Conservation (phyloP, 1,284 basidiomycete species). For the Ustilago lituana region DNA sequence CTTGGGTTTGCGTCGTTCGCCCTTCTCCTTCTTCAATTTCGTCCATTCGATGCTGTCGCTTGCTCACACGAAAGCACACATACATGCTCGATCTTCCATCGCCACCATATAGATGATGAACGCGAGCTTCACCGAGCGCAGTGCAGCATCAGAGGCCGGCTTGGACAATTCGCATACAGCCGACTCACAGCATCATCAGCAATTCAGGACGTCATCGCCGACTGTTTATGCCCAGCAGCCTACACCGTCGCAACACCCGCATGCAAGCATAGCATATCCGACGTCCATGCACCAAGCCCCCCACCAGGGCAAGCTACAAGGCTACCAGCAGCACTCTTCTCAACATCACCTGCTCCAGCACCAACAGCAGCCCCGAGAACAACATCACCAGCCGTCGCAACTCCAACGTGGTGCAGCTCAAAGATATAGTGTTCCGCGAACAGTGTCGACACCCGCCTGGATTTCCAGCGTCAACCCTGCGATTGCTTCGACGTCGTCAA, state of each 20-base stretch:
- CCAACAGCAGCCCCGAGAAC: slow-evolving; percentile 10
- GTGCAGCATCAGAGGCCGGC: slow-evolving; percentile 8
- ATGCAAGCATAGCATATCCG: neutral
- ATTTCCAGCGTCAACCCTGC: slow-evolving; percentile 10
- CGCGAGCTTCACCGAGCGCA: slow-evolving; percentile 12
- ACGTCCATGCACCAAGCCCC: slow-evolving; percentile 18
- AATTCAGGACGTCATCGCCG: neutral
- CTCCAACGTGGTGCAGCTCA: slow-evolving; percentile 1
- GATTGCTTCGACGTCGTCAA: slow-evolving; percentile 4
- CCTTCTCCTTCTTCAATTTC: neutral
- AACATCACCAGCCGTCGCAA: neutral
- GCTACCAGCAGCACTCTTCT: neutral
- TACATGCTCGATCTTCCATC: slow-evolving; percentile 2
- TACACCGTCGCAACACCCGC: neutral
- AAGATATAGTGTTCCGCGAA: slow-evolving; percentile 21
- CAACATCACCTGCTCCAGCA: slow-evolving; percentile 7
- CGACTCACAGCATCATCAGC: neutral
- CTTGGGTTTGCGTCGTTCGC: neutral
- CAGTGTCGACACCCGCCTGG: slow-evolving; percentile 21
- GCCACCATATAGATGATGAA: slow-evolving; percentile 23
- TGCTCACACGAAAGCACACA: neutral
- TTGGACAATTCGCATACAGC: neutral
- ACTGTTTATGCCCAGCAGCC: neutral
- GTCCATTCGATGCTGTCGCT: too few relatives aligned
- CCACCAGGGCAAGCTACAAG: slow-evolving; percentile 7